Evolutionary conservation across 2,329 filamentous ascomycete species (phyloP), one percentile per base, ranked within the genome.

Genomic region (Podosphaera xanthii): DNA sequence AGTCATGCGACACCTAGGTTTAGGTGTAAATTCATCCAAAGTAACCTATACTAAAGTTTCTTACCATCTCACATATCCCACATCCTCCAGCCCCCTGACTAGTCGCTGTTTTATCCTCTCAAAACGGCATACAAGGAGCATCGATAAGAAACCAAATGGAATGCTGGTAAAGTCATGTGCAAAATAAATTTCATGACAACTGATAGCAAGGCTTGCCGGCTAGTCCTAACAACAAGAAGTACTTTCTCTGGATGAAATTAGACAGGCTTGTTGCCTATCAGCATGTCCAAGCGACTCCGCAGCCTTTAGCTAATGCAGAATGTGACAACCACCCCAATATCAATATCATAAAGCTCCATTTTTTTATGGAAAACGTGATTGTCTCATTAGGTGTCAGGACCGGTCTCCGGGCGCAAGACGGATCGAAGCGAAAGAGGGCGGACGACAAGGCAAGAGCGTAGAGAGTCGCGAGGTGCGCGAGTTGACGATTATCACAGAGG

Each of bases 71-170:
- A 66, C 58, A 62, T 63, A 50, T 64, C 63, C 12, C 49, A 63
- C 57, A 62, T 66, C 61, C 64, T 67, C 40, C 62, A 68, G 64
- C 66, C 66, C 50, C 65, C 60, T 61, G 61, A 68, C 59, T 62
- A 66, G 44, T 59, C 48, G 60, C 48, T 63, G 8, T 68, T 67
- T 63, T 62, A 59, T 7, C 61, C 60, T 36, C 60, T 67, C 1
- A 66, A 67, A 54, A 57, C 54, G 55, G 62, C 64, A 22, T 67
- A 67, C 62, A 5, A 33, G 35, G 5, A 52, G 49, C n/a, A 9
- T 3, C 30, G 4, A 7, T 4, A 4, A 5, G 9, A 33, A 1
- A 7, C 6, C 30, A 6, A 22, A 8, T 34, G 31, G 6, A 14
- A 9, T n/a, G 49, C 31, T 52, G 6, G 30, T 31, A 7, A 22